Base-by-base conservation (phyloP, 2,329 filamentous ascomycete genomes). In the Claviceps cyperi region DNA sequence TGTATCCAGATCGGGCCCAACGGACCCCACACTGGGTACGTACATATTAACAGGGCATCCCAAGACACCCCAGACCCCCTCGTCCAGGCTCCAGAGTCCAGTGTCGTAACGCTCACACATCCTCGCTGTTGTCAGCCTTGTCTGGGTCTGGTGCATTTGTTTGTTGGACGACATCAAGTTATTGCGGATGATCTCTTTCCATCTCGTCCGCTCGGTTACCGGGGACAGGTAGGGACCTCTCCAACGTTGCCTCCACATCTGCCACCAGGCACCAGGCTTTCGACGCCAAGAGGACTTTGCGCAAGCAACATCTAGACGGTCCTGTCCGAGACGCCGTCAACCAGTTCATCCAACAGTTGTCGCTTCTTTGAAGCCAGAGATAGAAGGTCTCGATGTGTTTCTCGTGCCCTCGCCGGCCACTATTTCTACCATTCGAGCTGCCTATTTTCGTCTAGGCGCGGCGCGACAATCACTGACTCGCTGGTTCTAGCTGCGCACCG, bases 401-500 rank as follows among this genome's bases (percentile, higher is more conserved):
- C 48, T 39, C 36, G 43, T 44, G 41, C 17, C 24, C 15, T 45
- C 22, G 19, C 21, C 41, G 32, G 41, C 38, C 41, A 28, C 19
- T 7, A 43, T 43, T 28, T n/a, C 28, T 47, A 41, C 19, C 22
- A 40, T 35, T 46, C 13, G 15, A 14, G 24, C 17, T 36, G 43
- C 13, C 36, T 43, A 21, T 43, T 28, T 50, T 43, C 35, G n/a
- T 50, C 40, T 39, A 15, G 41, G 21, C 47, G 11, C 41, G 46
- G 45, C 51, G 49, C 55, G 52, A 53, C 52, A 53, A 54, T 32
- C 41, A 44, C 54, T 55, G 53, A 50, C 56, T 51, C 52, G 56
- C 51, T 51, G 51, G 50, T 49, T 51, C 49, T 13, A 46, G 52
- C 51, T 46, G 39, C 38, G 53, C 46, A 41, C 38, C 38, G 35